Evolutionary conservation across 495 filamentous ascomycete genomes (phyloP).

Genomic region (Hypoxylon subgilvum): DNA sequence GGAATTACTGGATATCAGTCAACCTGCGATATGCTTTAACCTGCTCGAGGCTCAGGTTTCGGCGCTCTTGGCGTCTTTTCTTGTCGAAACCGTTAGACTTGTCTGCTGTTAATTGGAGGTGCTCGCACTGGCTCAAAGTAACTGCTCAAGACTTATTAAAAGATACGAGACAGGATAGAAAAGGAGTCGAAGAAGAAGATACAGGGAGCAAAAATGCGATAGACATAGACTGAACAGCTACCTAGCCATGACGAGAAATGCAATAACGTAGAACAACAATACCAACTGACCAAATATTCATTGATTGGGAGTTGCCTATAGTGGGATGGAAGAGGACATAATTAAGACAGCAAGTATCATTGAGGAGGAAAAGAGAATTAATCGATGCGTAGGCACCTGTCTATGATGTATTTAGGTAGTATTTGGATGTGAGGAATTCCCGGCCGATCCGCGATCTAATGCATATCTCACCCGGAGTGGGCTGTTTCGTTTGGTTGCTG

Average conservation of each 20-base stretch:
- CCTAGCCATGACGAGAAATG: slow-evolving; percentile 13
- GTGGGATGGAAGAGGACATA: background rate
- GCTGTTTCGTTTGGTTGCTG: slow-evolving; percentile 1
- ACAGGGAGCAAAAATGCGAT: slow-evolving; percentile 7
- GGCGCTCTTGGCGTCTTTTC: background rate
- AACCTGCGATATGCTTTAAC: background rate
- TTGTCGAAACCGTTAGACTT: too few relatives aligned
- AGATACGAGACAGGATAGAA: background rate
- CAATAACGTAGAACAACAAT: slow-evolving; percentile 2
- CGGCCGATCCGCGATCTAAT: slow-evolving; percentile 18
- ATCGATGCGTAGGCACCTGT: too few relatives aligned
- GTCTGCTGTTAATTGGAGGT: background rate
- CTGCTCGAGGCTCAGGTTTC: too few relatives aligned
- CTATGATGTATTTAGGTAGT: background rate
- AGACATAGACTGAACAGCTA: slow-evolving; percentile 28
- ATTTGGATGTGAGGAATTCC: background rate
- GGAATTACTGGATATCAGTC: slow-evolving; percentile 7
- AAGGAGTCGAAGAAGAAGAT: slow-evolving; percentile 1
- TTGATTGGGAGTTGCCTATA: too few relatives aligned
- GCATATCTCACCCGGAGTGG: background rate
- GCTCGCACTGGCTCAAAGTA: background rate
- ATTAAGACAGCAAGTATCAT: background rate
- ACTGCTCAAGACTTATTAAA: too few relatives aligned
- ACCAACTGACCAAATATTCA: background rate
- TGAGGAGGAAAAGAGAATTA: background rate